Evolutionary conservation across 2,329 filamentous ascomycete species (phyloP).

Genomic region (Macrophomina phaseolina): DNA sequence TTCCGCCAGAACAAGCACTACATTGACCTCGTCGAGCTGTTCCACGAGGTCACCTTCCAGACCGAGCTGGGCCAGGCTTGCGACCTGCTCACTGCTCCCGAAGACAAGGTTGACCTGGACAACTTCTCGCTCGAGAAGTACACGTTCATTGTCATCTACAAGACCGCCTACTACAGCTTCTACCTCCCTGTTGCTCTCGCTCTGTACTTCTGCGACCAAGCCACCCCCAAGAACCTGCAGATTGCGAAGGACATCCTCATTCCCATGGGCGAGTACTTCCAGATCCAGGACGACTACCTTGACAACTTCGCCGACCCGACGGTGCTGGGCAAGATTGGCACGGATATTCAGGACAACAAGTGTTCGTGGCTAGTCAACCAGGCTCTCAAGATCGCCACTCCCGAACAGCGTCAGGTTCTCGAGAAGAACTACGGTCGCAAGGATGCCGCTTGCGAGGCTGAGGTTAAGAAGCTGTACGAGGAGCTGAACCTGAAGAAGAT

Average conservation of each 20-base stretch:
- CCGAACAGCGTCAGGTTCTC: constrained; percentile 85
- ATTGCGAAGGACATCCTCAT: constrained; percentile 91
- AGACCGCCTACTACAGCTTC: constrained; percentile 99
- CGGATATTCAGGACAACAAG: constrained; percentile 99
- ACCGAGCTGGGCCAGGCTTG: constrained; percentile 95
- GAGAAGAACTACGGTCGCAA: constrained; percentile 95
- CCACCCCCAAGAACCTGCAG: constrained; percentile 86
- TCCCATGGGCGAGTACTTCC: constrained; percentile 98
- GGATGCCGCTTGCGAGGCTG: constrained; percentile 79
- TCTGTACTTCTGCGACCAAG: constrained; percentile 81
- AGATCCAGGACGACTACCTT: constrained; percentile 98
- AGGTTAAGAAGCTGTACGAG: constrained; percentile 86
- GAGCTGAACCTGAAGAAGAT: constrained; percentile 83
- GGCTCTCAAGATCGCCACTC: constrained; percentile 77
- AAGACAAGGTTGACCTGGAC: constrained; percentile 88
- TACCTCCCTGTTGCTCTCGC: constrained; percentile 95
- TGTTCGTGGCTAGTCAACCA: constrained; percentile 99
- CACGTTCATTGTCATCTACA: constrained; percentile 98
- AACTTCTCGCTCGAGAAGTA: constrained; percentile 98
- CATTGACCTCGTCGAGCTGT: constrained; percentile 90
- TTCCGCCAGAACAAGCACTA: constrained; percentile 89
- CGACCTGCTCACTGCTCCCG: constrained; percentile 93
- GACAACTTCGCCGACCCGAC: constrained; percentile 95
- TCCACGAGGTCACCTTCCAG: constrained; percentile 93
- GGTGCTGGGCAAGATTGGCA: constrained; percentile 97